Evolutionary conservation across 139 green algal genomes (phyloP).

Genomic region (Chlamydomonas schloesseri): DNA sequence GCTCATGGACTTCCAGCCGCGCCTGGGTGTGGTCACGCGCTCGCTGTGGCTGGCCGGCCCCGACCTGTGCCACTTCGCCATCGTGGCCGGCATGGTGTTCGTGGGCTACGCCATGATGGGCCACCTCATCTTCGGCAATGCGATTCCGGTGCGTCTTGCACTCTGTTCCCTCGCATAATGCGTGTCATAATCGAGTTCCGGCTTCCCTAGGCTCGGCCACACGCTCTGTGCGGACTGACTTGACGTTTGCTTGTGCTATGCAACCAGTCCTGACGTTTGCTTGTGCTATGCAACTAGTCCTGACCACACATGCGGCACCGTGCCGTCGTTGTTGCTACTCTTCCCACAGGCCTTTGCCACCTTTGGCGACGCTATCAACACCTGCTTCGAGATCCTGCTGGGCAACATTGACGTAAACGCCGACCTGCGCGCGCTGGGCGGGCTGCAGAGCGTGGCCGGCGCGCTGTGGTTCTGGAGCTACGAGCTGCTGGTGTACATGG

Average conservation of each 20-base stretch:
- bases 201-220: no score
- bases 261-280: no score
- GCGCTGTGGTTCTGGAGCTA: conserved; percentile 91
- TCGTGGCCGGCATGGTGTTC: conserved; percentile 87
- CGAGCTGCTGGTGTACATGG: conserved; percentile 90
- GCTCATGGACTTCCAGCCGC: conserved; percentile 93
- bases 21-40: conserved; percentile 85
- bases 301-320: no score
- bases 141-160: conserved; percentile 55
- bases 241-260: no score
- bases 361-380: conserved; percentile 79
- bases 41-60: conserved; percentile 78
- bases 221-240: no score
- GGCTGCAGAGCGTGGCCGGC: conserved; percentile 68
- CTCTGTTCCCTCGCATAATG: no score
- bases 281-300: no score
- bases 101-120: conserved; percentile 88
- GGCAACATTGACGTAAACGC: conserved; percentile 83
- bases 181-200: no score
- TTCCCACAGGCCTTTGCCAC: conserved; percentile 65
- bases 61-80: conserved; percentile 88
- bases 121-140: conserved; percentile 89
- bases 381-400: conserved; percentile 89
- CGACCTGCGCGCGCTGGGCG: conserved; percentile 73
- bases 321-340: no score